These are phyloP conservation scores for Exobasidium cylindrosporum DNA, from an alignment of 1,284 basidiomycete species.

Conservation along the genomic window DNA sequence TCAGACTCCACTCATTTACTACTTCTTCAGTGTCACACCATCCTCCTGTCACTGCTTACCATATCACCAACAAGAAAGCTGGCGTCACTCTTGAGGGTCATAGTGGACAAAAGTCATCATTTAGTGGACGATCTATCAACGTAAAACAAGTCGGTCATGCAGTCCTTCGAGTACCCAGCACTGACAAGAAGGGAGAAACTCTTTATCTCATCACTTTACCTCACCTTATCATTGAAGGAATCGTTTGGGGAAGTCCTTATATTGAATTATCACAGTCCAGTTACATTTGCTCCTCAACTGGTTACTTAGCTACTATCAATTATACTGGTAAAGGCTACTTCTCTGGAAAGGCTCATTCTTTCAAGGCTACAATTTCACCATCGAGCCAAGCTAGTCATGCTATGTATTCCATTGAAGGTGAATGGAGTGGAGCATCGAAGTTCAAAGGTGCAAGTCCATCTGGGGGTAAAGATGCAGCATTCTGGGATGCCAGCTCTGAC, in stretches of 20 bases:
- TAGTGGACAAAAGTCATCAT: constrained; percentile 88
- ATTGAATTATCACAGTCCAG: constrained; percentile 63
- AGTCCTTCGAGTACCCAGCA: constrained; percentile 68
- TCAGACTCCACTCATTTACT: background rate
- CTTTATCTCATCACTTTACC: constrained; percentile 87
- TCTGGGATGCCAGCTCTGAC: constrained; percentile 59
- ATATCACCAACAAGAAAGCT: constrained; percentile 78
- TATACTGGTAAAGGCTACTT: constrained; percentile 95
- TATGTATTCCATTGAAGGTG: constrained; percentile 72
- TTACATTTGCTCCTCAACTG: constrained; percentile 77
- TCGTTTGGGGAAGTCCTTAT: constrained; percentile 60
- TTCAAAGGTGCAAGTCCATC: constrained; percentile 44
- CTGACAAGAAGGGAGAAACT: constrained; percentile 62
- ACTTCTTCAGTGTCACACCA: constrained; percentile 57
- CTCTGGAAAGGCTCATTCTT: constrained; percentile 84
- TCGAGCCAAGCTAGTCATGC: constrained; percentile 57
- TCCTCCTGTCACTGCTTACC: constrained; percentile 61
- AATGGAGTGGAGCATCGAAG: constrained; percentile 75
- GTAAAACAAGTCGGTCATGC: constrained; percentile 97
- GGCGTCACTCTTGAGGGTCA: constrained; percentile 80
- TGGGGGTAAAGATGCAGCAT: constrained; percentile 55
- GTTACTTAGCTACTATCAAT: constrained; percentile 65
- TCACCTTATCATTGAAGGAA: constrained; percentile 54
- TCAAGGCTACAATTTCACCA: constrained; percentile 73
- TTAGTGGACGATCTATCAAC: constrained; percentile 69